phyloP scores from a whole-genome alignment of 2,329 filamentous ascomycete genomes.

The Coniochaeta ligniaria region DNA sequence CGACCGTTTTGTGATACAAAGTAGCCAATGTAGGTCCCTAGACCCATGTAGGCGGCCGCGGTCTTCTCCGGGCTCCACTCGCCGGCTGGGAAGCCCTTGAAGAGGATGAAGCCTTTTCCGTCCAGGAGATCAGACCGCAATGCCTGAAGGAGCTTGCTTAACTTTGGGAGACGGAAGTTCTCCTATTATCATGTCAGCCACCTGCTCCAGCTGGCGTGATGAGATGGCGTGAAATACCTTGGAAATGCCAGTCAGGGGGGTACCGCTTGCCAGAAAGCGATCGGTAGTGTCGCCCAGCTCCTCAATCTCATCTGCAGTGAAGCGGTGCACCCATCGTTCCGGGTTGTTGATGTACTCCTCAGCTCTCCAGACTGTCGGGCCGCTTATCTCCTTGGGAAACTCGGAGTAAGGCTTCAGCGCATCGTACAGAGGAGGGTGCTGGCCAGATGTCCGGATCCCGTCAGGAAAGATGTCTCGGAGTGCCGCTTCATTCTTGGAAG shows the following conservation, averaged over 20 bases:
- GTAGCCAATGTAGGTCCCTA: conserved; percentile 80
- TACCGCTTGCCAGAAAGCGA: conserved; percentile 57
- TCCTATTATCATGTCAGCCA: conserved; percentile 12
- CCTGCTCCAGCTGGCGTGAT: not conserved
- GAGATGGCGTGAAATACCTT: conserved; percentile 9
- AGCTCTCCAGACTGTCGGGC: conserved; percentile 65
- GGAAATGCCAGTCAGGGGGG: conserved; percentile 62
- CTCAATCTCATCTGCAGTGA: conserved; percentile 57
- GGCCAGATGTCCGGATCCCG: conserved; percentile 52
- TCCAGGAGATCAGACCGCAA: conserved; percentile 49
- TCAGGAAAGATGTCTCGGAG: conserved; percentile 35
- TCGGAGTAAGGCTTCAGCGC: conserved; percentile 58
- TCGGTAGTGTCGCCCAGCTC: conserved; percentile 64
- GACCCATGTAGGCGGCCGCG: conserved; percentile 83
- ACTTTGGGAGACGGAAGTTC: conserved; percentile 36
- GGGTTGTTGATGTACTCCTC: conserved; percentile 56
- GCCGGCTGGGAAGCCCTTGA: conserved; percentile 74
- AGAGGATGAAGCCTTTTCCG: conserved; percentile 84
- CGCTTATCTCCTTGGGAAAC: conserved; percentile 65
- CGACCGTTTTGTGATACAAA: conserved; percentile 81
- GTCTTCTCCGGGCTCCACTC: conserved; percentile 74
- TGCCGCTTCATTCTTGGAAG: conserved; percentile 23
- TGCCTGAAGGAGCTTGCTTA: conserved; percentile 25
- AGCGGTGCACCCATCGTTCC: conserved; percentile 66
- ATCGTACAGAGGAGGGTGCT: conserved; percentile 62